Evolutionary conservation across 2,329 filamentous ascomycete genomes (phyloP), one percentile per base, ranked within the genome.

Genomic region (Fusarium setosum): DNA sequence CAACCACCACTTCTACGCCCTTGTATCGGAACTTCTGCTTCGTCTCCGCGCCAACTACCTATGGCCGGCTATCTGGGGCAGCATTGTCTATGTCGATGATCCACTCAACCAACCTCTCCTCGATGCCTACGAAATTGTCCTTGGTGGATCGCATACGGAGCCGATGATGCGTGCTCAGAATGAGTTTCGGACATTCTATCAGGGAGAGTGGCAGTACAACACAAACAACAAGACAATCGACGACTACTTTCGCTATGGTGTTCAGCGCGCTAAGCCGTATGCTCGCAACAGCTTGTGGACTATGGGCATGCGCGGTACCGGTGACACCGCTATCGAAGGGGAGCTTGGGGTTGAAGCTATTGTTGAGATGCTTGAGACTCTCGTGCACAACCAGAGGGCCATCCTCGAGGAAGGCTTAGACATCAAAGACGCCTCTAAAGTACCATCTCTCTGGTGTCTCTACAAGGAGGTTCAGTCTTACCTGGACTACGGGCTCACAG

Each of bases 41-140:
- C 84, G 91, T 7, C 81, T 91, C 24, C 84, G 87, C 34, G 90
- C 90, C 15, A 93, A 93, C 75, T 93, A 92, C 70, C 80, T 93
- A 48, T 93, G 91, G 91, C 91, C 91, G 1, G 85, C 90, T 1
- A 82, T 87, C 73, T 93, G 90, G 91, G 86, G 84, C 6, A 86
- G 84, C 64, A 92, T 92, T 83, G 91, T 93, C 71, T 87, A 89
- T 71, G 84, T 92, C 2, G 91, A 93, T 61, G 91, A 93, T 71
- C 81, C 86, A 4, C 81, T 83, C 26, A 93, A 89, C 67, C 89
- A 92, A 72, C 86, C 88, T 0, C 82, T 92, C 6, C 89, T 90
- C 0, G 89, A 93, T 68, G 89, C 89, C n/a, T 93, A 88, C 72
- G 90, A 88, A 37, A 86, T 93, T 56, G 90, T 93, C 1, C 86